Base-by-base conservation (phyloP, 1,284 basidiomycete genomes). In the Melampsora abietis-canadensis region DNA sequence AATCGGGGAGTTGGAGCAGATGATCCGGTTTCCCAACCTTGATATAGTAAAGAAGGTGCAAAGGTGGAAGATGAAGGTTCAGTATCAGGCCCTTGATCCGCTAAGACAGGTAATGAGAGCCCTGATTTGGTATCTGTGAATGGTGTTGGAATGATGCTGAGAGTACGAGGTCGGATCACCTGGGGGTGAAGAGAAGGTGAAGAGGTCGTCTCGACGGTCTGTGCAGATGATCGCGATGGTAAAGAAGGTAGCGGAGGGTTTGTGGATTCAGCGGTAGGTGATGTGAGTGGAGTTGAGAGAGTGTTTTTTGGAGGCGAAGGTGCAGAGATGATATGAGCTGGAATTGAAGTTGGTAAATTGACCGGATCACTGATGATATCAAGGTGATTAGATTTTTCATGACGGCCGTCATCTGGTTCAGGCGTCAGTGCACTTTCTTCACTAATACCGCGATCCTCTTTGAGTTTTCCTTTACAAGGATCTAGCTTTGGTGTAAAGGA, bases 341-440 rank as follows among this genome's bases (percentile, higher is more conserved):
- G 40, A 46, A 51, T 19, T 4, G 34, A 40, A 15, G 37, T 21
- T 19, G 48, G 14, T 65, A 19, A 31, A 31, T 63, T 70, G 19
- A n/a, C 19, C 34, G 40, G 15, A 27, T 57, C 21, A 57, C n/a
- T 57, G 63, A 12, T 44, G 14, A 51, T 10, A n/a, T n/a, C 51
- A 54, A n/a, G 19, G 4, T 21, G 19, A 59, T 59, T 61, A 40
- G 54, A 31, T 14, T 62, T 47, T 51, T 46, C 14, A 48, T 54
- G 68, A 46, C 40, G 37, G 21, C 27, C 62, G 17, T 73, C 70
- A 34, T 73, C 70, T 44, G 70, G 70, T 57, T 66, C 70, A 66
- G 70, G 70, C 21, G 70, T 73, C n/a, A 73, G 54, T 1, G 70
- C 70, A 47, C 70, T 73, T 54, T 73, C 70, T 66, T 73, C 70